Percentiles rank a stretch among this genome's conserved stretches.
Evolutionary conservation across 441 rosid species (phyloP).

Genomic region (Eutrema salsugineum): DNA sequence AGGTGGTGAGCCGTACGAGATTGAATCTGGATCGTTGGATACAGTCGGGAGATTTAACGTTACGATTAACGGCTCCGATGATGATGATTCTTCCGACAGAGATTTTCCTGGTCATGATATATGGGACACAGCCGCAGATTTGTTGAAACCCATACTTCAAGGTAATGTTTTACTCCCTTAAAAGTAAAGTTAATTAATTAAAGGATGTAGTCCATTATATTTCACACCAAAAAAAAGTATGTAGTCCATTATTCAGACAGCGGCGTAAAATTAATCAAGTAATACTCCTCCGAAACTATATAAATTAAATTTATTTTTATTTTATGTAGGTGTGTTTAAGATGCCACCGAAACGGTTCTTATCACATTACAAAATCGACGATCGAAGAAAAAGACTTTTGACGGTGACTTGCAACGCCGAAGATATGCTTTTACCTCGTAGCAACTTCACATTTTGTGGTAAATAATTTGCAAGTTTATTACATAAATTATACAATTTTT

Average conservation of each 20-base stretch:
- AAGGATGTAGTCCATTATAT: conserved; percentile 27
- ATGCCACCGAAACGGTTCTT: conserved; percentile 83
- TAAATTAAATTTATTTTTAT: background rate
- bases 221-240: too few relatives aligned
- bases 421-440: conserved; percentile 82
- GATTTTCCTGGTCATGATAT: conserved; percentile 23
- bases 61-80: conserved; percentile 33
- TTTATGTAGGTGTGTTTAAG: conserved; percentile 56
- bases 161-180: conserved; percentile 37
- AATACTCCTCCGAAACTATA: background rate
- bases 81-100: conserved; percentile 3
- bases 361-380: conserved; percentile 80
- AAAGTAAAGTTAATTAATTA: conserved; percentile 9
- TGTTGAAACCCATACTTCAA: conserved; percentile 65
- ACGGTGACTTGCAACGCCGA: conserved; percentile 81
- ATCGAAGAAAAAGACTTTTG: conserved; percentile 55
- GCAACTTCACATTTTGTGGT: conserved; percentile 82
- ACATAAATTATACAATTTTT: background rate
- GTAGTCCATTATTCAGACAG: conserved; percentile 32
- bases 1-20: conserved; percentile 91
- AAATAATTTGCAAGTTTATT: background rate
- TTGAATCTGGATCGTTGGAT: conserved; percentile 65
- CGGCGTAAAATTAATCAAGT: background rate
- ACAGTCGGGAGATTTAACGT: conserved; percentile 58
- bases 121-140: conserved; percentile 59